A percentile compares a stretch with the other conserved stretches of the same genome.
Conservation (phyloP, 106 monocot genomes). For the Dioscorea zingiberensis region DNA sequence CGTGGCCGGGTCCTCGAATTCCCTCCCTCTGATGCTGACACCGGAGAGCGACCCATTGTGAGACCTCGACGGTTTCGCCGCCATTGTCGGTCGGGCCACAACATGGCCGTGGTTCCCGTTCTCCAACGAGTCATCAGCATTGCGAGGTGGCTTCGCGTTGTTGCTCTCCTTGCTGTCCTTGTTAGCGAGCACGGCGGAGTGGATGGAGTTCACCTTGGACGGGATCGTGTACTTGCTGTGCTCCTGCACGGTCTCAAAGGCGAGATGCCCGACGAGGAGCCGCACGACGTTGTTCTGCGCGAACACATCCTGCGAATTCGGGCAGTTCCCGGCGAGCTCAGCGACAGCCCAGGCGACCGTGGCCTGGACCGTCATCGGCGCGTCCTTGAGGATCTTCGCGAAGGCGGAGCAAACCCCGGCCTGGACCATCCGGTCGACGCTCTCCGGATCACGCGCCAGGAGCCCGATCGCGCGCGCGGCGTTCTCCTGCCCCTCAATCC, state of each 20-base stretch:
- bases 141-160: neutral
- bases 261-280: conserved; percentile 77
- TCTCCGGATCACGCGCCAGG: conserved; percentile 67
- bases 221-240: conserved; percentile 71
- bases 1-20: conserved; percentile 60
- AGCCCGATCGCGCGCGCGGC: conserved; percentile 68
- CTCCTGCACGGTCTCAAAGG: conserved; percentile 85
- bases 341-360: conserved; percentile 64
- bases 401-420: conserved; percentile 64
- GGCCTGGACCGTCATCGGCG: conserved; percentile 71
- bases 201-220: conserved; percentile 42
- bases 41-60: conserved; percentile 21
- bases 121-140: neutral
- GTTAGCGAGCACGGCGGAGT: conserved; percentile 43
- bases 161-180: conserved; percentile 10
- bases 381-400: conserved; percentile 69
- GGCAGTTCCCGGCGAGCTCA: conserved; percentile 54
- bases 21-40: conserved; percentile 51
- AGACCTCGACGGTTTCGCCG: neutral
- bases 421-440: conserved; percentile 72
- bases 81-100: too few relatives aligned
- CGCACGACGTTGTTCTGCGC: conserved; percentile 73
- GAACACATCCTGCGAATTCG: conserved; percentile 69
- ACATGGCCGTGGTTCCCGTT: neutral
- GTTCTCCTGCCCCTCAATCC: conserved; percentile 73